Evolutionary conservation across 805 yeast genomes (phyloP), one percentile per base, ranked within the genome.

Genomic region (Myxozyma nipponensis): DNA sequence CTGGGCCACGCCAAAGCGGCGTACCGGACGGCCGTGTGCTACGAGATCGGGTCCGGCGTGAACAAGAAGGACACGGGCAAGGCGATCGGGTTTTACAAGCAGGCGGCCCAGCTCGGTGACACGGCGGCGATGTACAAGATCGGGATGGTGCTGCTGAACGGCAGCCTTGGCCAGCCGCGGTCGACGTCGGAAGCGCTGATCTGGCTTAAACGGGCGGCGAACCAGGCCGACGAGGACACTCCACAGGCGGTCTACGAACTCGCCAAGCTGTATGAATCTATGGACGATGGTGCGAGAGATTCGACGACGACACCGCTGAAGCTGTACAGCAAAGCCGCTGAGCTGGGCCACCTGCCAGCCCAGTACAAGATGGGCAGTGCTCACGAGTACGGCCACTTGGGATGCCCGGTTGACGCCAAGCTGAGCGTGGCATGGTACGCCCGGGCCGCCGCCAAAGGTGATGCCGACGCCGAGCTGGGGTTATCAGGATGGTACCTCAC

Each of bases 401-500:
- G 76, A 1, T 69, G 81, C 46, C 63, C 69, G 2, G 70, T 78
- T 1, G 80, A 81, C 57, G 75, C 86, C 3, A 70, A 73, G 47
- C 75, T 77, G 54, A 78, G 85, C 6, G 74, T 85, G 43, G 84
- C 84, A 13, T 86, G 91, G 90, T 86, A 84, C 65, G 72, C 82
- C 7, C 72, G 78, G 47, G 83, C 86, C 2, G 87, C 89, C 42
- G 75, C 72, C 39, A 72, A 75, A 52, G 58, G 83, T 15, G 82
- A 83, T 59, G 74, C 83, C 0, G 78, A 82, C 61, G 82, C 86
- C 2, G 84, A 84, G 63, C 71, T 85, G 63, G 87, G 86, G 0
- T 67, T 85, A 32, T 78, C 84, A 52, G 89, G 89, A 17, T 86
- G 93, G 93, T 84, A 83, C 62, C 72, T 85, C 48, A 83, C 91